Evolutionary conservation across 1,284 basidiomycete genomes (phyloP), one percentile per base, ranked within the genome.

Genomic region (Irpex lacteus): DNA sequence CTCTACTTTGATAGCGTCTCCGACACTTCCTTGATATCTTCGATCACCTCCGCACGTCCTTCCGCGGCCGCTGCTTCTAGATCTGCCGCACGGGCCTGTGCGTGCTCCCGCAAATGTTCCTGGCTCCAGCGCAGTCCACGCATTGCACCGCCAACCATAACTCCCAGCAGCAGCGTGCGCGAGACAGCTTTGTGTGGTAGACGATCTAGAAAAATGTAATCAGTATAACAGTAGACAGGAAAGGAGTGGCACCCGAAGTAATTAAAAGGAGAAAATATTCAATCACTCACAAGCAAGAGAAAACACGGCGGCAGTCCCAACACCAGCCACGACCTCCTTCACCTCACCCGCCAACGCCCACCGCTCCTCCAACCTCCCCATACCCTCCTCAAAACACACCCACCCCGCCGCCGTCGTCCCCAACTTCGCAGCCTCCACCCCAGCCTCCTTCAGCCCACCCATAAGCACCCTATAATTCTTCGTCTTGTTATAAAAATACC

Each of bases 401-500:
- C 88, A 94, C 34, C 82, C 84, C 47, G 83, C 67, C 52, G 82
- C 88, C 52, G 86, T 78, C 13, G 75, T 71, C 0, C 83, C 87
- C 34, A 95, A 76, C 70, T 81, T 82, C 58, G 75, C 68, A 2
- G 84, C 89, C 58, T 91, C 85, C 64, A 69, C 66, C 1, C 85
- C 86, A 1, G 85, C 93, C 26, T 84, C 87, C 70, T 84, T 85
- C 72, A 94, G 72, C n/a, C 84, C 92, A 1, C 84, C 89, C 67
- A 88, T 82, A 73, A 93, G 82, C 70, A 94, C 86, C 70, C 85
- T 82, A 80, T 95, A 95, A 78, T 95, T 95, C 77, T 95, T 95
- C 50, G 92, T 94, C 81, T 95, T 95, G 75, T 93, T 91, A 84
- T 95, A 95, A 70, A 93, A 90, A 74, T 95, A 95, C 94, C 93